phyloP scores from a whole-genome alignment of 2,329 filamentous ascomycete genomes.

The Verticillium nonalfalfae region DNA sequence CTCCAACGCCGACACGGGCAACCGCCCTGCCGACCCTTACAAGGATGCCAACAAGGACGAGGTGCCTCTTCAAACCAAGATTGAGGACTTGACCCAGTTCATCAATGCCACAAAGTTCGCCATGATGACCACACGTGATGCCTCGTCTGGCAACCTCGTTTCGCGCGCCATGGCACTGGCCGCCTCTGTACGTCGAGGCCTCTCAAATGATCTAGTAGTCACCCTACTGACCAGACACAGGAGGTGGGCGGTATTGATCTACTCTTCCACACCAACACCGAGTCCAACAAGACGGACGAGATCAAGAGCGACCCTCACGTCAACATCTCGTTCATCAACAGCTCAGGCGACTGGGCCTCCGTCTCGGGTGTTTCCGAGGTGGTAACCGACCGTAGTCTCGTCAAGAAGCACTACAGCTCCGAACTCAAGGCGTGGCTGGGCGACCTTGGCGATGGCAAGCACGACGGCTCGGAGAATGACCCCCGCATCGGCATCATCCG shows the following conservation, averaged over 20 bases:
- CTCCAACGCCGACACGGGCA: constrained; percentile 55
- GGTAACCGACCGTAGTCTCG: constrained; percentile 59
- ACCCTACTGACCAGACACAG: constrained; percentile 31
- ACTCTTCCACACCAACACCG: constrained; percentile 87
- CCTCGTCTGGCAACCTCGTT: constrained; percentile 58
- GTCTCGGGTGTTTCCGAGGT: constrained; percentile 68
- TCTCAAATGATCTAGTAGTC: neutral
- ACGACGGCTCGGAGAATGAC: constrained; percentile 76
- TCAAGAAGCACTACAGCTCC: constrained; percentile 71
- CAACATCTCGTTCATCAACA: constrained; percentile 76
- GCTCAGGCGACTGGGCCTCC: constrained; percentile 78
- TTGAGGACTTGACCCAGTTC: constrained; percentile 67
- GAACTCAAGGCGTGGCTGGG: constrained; percentile 79
- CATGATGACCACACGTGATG: constrained; percentile 78
- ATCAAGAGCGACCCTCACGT: constrained; percentile 64
- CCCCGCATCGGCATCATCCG: constrained; percentile 78
- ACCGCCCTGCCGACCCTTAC: constrained; percentile 69
- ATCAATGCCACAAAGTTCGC: constrained; percentile 71
- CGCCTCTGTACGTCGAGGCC: constrained; percentile 53
- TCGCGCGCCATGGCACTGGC: constrained; percentile 85
- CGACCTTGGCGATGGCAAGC: constrained; percentile 74
- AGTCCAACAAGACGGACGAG: constrained; percentile 82
- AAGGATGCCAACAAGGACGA: constrained; percentile 63
- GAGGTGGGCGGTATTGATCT: constrained; percentile 74
- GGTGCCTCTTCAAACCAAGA: constrained; percentile 63